Base-by-base conservation (phyloP, 2,329 filamentous ascomycete genomes). In the Knufia fluminis region DNA sequence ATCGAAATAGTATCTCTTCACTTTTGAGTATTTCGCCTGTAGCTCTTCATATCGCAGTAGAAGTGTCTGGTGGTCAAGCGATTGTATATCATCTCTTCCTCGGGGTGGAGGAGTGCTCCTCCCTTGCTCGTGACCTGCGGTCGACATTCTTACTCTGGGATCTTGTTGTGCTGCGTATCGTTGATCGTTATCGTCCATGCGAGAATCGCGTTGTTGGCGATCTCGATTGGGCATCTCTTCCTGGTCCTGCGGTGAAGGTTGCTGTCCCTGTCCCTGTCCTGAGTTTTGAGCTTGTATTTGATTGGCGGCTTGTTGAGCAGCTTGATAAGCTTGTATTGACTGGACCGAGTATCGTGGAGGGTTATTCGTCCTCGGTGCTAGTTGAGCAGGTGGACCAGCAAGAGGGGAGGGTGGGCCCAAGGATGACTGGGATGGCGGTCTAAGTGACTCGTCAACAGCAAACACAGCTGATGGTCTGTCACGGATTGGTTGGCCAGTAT, bases 1-100 rank as follows among this genome's bases (percentile, higher is more conserved):
- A 56, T 97, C 92, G 66, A 97, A 97, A 65, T 96, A 98, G 60
- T 96, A 86, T 49, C 89, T 83, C 72, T 98, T 98, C 51, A 98
- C 91, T 64, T 96, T 95, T 66, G 94, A 94, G 66, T 98, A 98
- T 71, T 98, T 98, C 58, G 80, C 81, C 62, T 92, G 70, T 26
- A 74, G 61, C 61, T 69, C 70, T 59, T 71, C 68, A 59, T 71
- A 62, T 52, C 65, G 66, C 56, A 65, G 62, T 19, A 68, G 61
- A 55, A 71, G 67, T 56, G 69, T 62, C 56, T 64, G 65, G 61
- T 71, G 57, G 60, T 77, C 67, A 57, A 72, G 53, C 46, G 67
- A 62, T 54, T 67, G 60, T 16, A 63, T 53, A 26, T 73, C 69
- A 47, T 71, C 63, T 44, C 67, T 62, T 50, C 58, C 63, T 57